These are phyloP conservation scores for Solanum pinnatisectum DNA, from an alignment of 257 asterid genomes.

Conservation along the genomic window DNA sequence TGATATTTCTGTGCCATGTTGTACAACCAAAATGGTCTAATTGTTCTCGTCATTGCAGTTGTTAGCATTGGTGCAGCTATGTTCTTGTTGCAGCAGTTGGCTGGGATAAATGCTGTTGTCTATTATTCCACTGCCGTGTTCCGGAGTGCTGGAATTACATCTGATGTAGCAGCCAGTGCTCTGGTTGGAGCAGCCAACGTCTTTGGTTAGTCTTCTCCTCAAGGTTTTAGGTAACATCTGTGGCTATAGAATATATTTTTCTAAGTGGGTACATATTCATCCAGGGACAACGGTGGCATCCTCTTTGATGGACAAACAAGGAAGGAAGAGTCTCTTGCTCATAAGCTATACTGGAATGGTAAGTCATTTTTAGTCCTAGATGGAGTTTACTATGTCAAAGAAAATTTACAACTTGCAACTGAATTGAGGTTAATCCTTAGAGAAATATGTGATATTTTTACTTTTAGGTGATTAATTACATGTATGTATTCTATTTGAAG, in stretches of 20 bases:
- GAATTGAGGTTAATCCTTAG: not conserved
- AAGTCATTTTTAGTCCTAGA: not conserved
- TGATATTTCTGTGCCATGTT: not conserved
- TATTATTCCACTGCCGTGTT: constrained; percentile 91
- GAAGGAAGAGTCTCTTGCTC: constrained; percentile 90
- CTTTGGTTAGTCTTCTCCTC: constrained; percentile 49
- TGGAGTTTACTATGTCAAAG: not conserved
- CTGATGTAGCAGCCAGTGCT: constrained; percentile 95
- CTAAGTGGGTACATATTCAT: not conserved
- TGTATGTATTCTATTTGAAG: not conserved
- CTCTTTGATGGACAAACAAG: constrained; percentile 88
- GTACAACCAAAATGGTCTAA: not conserved
- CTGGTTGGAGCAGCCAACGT: constrained; percentile 95
- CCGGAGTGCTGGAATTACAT: constrained; percentile 86
- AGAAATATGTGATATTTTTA: not conserved
- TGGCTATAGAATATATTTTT: constrained; percentile 5
- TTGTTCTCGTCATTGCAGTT: constrained; percentile 40
- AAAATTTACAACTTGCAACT: not conserved
- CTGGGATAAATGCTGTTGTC: constrained; percentile 91
- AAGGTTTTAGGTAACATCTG: not conserved
- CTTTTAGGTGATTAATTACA: not conserved
- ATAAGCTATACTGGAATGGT: constrained; percentile 94
- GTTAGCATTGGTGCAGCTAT: constrained; percentile 90
- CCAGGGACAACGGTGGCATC: constrained; percentile 86
- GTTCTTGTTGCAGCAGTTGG: constrained; percentile 84